Conservation (phyloP, 352 stramenopile genomes). For the Globisporangium spinosum region DNA sequence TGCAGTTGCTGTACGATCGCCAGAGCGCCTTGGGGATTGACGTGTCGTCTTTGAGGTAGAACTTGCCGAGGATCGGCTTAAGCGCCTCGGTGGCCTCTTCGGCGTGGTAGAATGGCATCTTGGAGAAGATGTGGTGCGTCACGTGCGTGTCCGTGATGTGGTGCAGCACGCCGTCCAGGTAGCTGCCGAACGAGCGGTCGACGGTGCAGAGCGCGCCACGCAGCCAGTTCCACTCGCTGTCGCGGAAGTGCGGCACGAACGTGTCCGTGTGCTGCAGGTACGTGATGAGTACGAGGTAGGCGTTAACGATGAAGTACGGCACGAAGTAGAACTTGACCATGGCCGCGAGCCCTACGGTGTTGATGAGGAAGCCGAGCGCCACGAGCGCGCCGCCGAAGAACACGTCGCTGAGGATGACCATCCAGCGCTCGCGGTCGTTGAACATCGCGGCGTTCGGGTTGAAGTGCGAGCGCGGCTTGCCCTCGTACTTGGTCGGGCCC, state of each 20-base stretch:
- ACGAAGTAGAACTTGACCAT: slow-evolving; percentile 94
- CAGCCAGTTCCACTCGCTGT: slow-evolving; percentile 95
- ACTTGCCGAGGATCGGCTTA: slow-evolving; percentile 91
- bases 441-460: slow-evolving; percentile 95
- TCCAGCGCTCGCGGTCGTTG: slow-evolving; percentile 87
- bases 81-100: slow-evolving; percentile 93
- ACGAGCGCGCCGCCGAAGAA: slow-evolving; percentile 78
- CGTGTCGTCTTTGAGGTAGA: slow-evolving; percentile 94
- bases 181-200: slow-evolving; percentile 94
- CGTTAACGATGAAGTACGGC: slow-evolving; percentile 95
- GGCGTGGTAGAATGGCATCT: slow-evolving; percentile 99
- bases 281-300: slow-evolving; percentile 96
- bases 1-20: slow-evolving; percentile 91
- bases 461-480: slow-evolving; percentile 92
- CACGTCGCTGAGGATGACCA: slow-evolving; percentile 92
- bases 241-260: slow-evolving; percentile 95
- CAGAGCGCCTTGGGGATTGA: slow-evolving; percentile 89
- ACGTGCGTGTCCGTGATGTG: slow-evolving; percentile 98
- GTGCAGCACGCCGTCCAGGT: slow-evolving; percentile 96
- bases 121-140: slow-evolving; percentile 97
- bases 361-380: slow-evolving; percentile 47
- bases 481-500: slow-evolving; percentile 87
- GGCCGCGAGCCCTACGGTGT: slow-evolving; percentile 68
- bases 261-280: slow-evolving; percentile 98
- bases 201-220: slow-evolving; percentile 96